Evolutionary conservation across 2,329 filamentous ascomycete genomes (phyloP), one percentile per base, ranked within the genome.

Genomic region (Colletotrichum liriopes): DNA sequence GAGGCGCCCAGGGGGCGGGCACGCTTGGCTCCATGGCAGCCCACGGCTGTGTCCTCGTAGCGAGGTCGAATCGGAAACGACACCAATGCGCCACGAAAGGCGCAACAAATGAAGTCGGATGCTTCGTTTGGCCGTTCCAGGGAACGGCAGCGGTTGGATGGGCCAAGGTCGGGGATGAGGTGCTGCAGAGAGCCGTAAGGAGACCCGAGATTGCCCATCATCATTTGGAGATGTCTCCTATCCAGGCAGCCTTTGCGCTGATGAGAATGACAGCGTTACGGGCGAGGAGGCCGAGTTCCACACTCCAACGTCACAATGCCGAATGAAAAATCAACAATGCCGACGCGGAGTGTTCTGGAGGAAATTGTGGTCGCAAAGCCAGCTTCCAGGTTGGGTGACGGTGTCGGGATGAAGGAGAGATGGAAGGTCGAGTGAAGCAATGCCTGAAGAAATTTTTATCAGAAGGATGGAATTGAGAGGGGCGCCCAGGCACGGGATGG

Each of bases 141-240:
- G 63, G 37, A 37, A n/a, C 11, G 37, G 9, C 26, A n/a, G 6
- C 26, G 49, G 39, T 23, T 12, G 37, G 20, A 56, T 35, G 29
- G 39, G 11, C 35, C 7, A 5, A 6, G 11, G 23, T 26, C 5
- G 47, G 43, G 59, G 18, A 64, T 20, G 47, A 11, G 11, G 20
- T 37, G 56, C 51, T 58, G 51, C 56, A 62, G 5, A 43, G 45
- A 52, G 41, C 55, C 37, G 56, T 26, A 54, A n/a, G 37, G 35
- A 41, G 23, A 71, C 67, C 41, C 41, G 65, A 45, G 43, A 56
- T 47, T 58, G 68, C 58, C 32, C 65, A 59, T 72, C 62, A 29
- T 66, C 65, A 64, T 68, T 72, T 63, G 56, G 52, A 41, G 58
- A 60, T 29, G 23, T 29, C 35, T 63, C 56, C n/a, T 51, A 23